These are phyloP conservation scores for Globisporangium cystogenes DNA, from an alignment of 352 stramenopile species.

Conservation along the genomic window DNA sequence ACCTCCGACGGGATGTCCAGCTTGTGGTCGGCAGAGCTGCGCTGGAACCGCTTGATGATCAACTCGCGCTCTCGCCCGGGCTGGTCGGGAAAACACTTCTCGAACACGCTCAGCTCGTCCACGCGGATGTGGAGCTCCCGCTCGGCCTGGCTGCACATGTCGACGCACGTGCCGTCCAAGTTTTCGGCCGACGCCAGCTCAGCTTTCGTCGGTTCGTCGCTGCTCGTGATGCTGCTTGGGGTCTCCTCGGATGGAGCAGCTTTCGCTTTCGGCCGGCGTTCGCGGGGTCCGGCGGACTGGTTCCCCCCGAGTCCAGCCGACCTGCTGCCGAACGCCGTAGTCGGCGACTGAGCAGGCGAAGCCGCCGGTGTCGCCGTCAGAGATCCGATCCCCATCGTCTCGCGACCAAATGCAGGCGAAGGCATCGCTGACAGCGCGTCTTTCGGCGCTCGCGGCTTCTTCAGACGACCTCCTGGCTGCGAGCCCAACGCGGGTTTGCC, in stretches of 20 bases:
- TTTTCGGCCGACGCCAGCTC: conserved; percentile 57
- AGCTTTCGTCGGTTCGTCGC: conserved; percentile 41
- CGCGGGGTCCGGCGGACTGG: background rate
- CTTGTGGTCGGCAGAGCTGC: conserved; percentile 83
- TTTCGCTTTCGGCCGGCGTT: background rate
- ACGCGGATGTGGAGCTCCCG: conserved; percentile 80
- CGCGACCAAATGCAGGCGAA: background rate
- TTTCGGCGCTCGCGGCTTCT: background rate
- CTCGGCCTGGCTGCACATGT: conserved; percentile 84
- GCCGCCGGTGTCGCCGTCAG: conserved; percentile 1
- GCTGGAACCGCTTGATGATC: conserved; percentile 88
- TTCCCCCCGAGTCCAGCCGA: background rate
- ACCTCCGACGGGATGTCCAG: conserved; percentile 79
- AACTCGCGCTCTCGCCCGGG: conserved; percentile 53
- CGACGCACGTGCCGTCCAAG: conserved; percentile 66
- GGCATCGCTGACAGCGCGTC: background rate
- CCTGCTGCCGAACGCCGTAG: conserved; percentile 22
- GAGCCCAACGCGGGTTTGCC: background rate
- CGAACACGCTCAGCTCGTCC: conserved; percentile 83
- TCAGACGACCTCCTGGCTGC: background rate
- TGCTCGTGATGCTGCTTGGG: background rate
- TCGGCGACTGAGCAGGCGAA: conserved; percentile 13
- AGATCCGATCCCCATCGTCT: conserved; percentile 1
- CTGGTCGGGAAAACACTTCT: conserved; percentile 68
- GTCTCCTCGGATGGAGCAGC: background rate